phyloP scores from a whole-genome alignment of 192 early-diverging fungal genomes.

The Hyaloraphidium curvatum region DNA sequence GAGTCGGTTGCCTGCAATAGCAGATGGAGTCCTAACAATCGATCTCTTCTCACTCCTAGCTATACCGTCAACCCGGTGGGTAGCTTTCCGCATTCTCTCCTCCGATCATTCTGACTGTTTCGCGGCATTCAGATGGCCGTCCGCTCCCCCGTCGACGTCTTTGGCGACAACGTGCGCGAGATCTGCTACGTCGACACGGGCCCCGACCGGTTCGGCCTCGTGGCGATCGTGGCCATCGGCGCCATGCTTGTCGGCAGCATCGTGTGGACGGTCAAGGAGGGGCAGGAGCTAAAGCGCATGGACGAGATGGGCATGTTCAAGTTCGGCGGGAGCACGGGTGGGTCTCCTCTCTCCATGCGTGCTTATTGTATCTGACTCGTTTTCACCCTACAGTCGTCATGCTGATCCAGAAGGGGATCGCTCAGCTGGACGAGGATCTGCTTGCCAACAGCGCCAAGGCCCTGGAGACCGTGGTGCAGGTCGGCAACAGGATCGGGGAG shows the following conservation, averaged over 20 bases:
- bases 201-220: constrained; percentile 43
- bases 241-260: constrained; percentile 77
- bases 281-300: constrained; percentile 25
- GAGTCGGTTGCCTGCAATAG: too few species aligned
- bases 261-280: constrained; percentile 28
- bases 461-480: constrained; percentile 48
- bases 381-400: too few species aligned
- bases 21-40: too few species aligned
- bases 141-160: constrained; percentile 47
- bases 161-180: constrained; percentile 51
- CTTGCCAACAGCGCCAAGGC: constrained; percentile 33
- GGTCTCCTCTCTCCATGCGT: too few species aligned
- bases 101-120: too few species aligned
- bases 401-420: constrained; percentile 29
- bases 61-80: constrained; percentile 72
- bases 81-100: too few species aligned
- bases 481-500: constrained; percentile 28
- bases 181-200: constrained; percentile 42
- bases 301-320: constrained; percentile 70
- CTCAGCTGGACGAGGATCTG: constrained; percentile 52
- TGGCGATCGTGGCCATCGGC: constrained; percentile 50
- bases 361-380: too few species aligned
- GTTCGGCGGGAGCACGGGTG: constrained; percentile 66
- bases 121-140: too few species aligned
- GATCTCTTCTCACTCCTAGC: constrained; percentile 36